phyloP scores from a whole-genome alignment of 768 basidiomycete genomes.

The Neoboletus brunneissimus region DNA sequence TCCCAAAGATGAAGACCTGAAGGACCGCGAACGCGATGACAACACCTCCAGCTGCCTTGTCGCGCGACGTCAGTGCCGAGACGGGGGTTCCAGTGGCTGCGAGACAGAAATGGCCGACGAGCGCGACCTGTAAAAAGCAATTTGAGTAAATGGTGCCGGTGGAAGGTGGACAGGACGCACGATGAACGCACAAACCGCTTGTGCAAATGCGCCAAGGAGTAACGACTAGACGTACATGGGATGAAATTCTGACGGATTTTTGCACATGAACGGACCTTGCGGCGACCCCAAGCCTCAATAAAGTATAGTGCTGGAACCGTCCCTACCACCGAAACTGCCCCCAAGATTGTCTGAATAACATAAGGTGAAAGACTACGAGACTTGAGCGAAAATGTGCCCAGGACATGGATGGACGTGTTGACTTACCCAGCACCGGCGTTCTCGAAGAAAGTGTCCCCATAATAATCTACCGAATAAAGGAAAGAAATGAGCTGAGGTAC shows the following conservation, averaged over 20 bases:
- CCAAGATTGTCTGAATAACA: conserved; percentile 72
- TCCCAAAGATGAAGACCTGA: conserved; percentile 67
- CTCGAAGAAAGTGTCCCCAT: conserved; percentile 79
- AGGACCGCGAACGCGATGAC: conserved; percentile 77
- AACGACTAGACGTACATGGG: conserved; percentile 45
- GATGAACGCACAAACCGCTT: conserved; percentile 62
- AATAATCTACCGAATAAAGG: conserved; percentile 54
- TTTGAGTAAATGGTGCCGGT: neutral
- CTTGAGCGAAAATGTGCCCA: neutral
- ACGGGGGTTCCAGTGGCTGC: conserved; percentile 50
- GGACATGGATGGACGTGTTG: neutral
- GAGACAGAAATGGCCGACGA: conserved; percentile 68
- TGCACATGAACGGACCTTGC: conserved; percentile 41
- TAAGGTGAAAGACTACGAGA: conserved; percentile 55
- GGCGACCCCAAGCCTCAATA: conserved; percentile 75
- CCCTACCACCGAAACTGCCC: conserved; percentile 70
- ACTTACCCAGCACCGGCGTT: conserved; percentile 62
- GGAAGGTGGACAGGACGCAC: conserved; percentile 33
- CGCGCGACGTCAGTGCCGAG: conserved; percentile 48
- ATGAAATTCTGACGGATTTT: neutral
- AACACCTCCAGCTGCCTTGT: conserved; percentile 60
- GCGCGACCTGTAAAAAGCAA: conserved; percentile 48
- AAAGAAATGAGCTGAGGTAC: conserved; percentile 6
- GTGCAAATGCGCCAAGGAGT: conserved; percentile 57
- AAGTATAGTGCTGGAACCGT: conserved; percentile 66